A percentile compares a stretch with the other conserved stretches of the same genome.
Conservation (phyloP, 305 asterid species). For the Solanum chacoense region DNA sequence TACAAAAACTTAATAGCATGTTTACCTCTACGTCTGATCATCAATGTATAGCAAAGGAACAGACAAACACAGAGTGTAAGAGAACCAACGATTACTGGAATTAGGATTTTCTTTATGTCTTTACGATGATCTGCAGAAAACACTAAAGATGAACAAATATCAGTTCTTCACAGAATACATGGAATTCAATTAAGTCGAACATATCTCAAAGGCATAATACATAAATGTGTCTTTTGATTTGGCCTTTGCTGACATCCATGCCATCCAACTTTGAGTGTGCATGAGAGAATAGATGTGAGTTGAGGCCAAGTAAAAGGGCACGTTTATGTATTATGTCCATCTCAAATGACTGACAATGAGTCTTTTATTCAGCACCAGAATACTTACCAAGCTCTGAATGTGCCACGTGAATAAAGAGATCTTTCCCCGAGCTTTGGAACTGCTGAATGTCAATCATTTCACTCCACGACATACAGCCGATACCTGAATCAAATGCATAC, state of each 20-base stretch:
- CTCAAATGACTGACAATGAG: neutral
- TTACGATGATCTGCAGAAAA: constrained; percentile 18
- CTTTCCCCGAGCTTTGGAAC: constrained; percentile 21
- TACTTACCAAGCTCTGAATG: constrained; percentile 36
- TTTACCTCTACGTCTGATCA: constrained; percentile 30
- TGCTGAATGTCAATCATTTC: constrained; percentile 31
- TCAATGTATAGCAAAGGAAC: constrained; percentile 26
- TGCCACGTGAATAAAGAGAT: constrained; percentile 40
- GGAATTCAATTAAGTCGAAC: neutral
- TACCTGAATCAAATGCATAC: constrained; percentile 25
- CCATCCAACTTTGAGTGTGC: neutral
- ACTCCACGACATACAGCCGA: constrained; percentile 47
- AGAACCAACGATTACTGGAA: constrained; percentile 16
- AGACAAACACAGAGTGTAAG: constrained; percentile 7
- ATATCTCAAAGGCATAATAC: neutral
- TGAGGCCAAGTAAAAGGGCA: neutral
- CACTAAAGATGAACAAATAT: neutral
- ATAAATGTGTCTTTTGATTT: neutral
- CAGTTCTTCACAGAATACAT: neutral
- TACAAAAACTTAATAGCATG: neutral
- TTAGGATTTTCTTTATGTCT: constrained; percentile 15
- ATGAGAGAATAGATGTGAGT: neutral
- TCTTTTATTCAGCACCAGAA: neutral
- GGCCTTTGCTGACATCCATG: neutral
- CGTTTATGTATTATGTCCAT: neutral